phyloP scores from a whole-genome alignment of 1,139 yeast species.

The Protomyces lactucae-debilis region DNA sequence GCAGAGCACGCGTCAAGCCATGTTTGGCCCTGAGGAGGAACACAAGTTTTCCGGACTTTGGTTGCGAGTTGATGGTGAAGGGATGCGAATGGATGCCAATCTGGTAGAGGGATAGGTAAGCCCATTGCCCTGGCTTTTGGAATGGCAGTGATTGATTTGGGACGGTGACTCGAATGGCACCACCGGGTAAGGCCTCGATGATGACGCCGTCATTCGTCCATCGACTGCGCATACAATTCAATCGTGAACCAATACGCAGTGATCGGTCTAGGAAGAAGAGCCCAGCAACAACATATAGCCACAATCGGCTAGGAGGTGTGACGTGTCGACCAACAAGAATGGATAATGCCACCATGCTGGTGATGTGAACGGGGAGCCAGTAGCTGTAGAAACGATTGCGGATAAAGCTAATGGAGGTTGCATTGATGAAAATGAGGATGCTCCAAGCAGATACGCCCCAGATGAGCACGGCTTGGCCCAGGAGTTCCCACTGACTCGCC shows the following conservation, averaged over 20 bases:
- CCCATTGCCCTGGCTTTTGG: conserved; percentile 34
- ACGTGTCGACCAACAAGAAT: conserved; percentile 30
- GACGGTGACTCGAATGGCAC: conserved; percentile 12
- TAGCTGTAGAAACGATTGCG: conserved; percentile 31
- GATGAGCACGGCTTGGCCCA: conserved; percentile 27
- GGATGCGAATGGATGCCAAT: conserved; percentile 33
- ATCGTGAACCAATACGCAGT: conserved; percentile 24
- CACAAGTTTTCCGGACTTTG: conserved; percentile 21
- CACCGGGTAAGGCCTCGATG: conserved; percentile 6
- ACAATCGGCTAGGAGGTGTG: conserved; percentile 32
- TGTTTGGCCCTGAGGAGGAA: conserved; percentile 30
- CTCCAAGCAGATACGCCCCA: conserved; percentile 34
- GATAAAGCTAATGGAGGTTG: conserved; percentile 29
- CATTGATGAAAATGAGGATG: conserved; percentile 31
- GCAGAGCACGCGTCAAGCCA: conserved; percentile 31
- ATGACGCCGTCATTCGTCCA: conserved; percentile 1
- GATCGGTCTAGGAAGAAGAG: conserved; percentile 31
- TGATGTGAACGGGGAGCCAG: conserved; percentile 33
- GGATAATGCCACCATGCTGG: conserved; percentile 31
- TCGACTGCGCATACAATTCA: conserved; percentile 20
- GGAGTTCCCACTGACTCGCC: conserved; percentile 24
- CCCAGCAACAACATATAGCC: conserved; percentile 32
- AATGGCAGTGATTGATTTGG: conserved; percentile 13
- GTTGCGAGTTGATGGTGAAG: conserved; percentile 32
- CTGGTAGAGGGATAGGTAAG: conserved; percentile 32